These are phyloP conservation scores for Saksenaea vasiformis DNA, from an alignment of 371 early-diverging fungal genomes.

Conservation along the genomic window DNA sequence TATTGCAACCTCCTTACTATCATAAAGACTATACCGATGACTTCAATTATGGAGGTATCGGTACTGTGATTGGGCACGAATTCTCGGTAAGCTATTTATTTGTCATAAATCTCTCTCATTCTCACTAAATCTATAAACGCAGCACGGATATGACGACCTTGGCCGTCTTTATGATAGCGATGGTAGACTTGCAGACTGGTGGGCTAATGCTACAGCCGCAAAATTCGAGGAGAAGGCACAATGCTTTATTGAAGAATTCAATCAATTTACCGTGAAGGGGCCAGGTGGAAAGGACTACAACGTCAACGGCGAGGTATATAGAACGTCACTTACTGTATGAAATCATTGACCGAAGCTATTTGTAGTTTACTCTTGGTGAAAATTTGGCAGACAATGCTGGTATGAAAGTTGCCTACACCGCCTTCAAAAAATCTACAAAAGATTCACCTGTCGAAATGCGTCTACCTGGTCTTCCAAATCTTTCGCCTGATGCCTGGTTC, in stretches of 20 bases:
- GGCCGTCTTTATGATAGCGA: conserved; percentile 57
- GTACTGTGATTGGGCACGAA: conserved; percentile 62
- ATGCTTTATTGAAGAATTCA: conserved; percentile 68
- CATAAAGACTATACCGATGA: conserved; percentile 35
- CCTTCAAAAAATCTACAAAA: conserved; percentile 29
- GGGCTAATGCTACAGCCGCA: conserved; percentile 51
- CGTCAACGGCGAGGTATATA: conserved; percentile 43
- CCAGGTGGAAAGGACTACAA: conserved; percentile 22
- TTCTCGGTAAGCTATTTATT: conserved; percentile 46
- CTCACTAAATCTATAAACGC: background rate
- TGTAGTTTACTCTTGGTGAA: conserved; percentile 57
- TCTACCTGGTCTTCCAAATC: background rate
- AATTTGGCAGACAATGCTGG: conserved; percentile 81
- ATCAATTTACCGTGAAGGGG: conserved; percentile 40
- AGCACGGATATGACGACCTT: conserved; percentile 49
- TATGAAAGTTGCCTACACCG: conserved; percentile 34
- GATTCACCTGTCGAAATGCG: background rate
- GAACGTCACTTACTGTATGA: background rate
- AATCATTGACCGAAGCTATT: background rate
- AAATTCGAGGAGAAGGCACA: conserved; percentile 52
- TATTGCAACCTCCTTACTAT: conserved; percentile 60
- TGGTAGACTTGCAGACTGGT: conserved; percentile 56
- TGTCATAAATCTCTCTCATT: background rate
- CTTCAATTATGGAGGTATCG: conserved; percentile 57
- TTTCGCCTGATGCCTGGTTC: conserved; percentile 52